Evolutionary conservation across 208 protist genomes (phyloP), one percentile per base, ranked within the genome.

Genomic region (Trypanosoma rangeli): DNA sequence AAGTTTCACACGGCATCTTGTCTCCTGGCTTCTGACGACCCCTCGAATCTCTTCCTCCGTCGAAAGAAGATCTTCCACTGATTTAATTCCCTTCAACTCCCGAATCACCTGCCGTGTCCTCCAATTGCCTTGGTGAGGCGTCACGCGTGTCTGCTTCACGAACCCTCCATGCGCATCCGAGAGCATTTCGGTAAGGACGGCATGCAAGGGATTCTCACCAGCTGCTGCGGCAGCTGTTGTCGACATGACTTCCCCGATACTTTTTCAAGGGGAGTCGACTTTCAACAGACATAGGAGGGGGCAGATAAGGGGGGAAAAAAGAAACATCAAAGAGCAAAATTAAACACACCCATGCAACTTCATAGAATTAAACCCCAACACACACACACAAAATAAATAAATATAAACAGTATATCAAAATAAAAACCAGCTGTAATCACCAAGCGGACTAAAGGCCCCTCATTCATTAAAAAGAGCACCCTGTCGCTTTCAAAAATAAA

Each of bases 21-120:
- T 64, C 64, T 93, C 85, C 62, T 93, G 84, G 29, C 73, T 67
- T 16, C n/a, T 20, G 5, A 93, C 48, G 2, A 89, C 67, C 8
- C 60, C 67, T 26, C 87, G 82, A 46, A 93, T 54, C 56, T 91
- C 70, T 22, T 75, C 60, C 62, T 93, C 87, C n/a, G 68, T 79
- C 8, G 58, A 58, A 31, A 58, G 22, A 20, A 90, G 50, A 2
- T 65, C 70, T 1, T 63, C 69, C 20, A 79, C 20, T 33, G 73
- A 78, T 24, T 64, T 73, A 5, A 89, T 39, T 15, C 76, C 73
- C 35, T 76, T 83, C 18, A 93, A 76, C 64, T 93, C 80, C 13
- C 80, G 53, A 1, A 90, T 64, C 8, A 93, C 79, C 44, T 76
- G 75, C 55, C 87, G 79, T 7, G 87, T 82, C 16, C 84, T 73